phyloP scores from a whole-genome alignment of 2,329 filamentous ascomycete species.

The Penicillium sp. region DNA sequence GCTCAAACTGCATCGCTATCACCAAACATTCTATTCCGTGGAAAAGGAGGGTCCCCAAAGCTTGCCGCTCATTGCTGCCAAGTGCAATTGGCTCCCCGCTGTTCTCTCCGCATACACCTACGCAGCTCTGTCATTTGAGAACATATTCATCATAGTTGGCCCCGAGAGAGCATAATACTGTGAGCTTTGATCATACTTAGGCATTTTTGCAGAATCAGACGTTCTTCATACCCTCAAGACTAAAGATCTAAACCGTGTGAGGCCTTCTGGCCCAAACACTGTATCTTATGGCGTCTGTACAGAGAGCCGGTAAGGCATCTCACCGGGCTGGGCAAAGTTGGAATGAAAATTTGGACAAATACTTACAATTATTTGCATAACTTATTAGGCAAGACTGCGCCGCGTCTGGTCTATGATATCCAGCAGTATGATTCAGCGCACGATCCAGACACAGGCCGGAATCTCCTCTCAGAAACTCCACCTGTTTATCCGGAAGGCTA shows the following conservation, averaged over 20 bases:
- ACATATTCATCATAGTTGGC: conserved; percentile 3
- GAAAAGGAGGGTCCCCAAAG: conserved; percentile 9
- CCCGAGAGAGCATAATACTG: background rate
- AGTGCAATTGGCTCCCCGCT: conserved; percentile 30
- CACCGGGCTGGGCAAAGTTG: background rate
- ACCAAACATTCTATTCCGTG: background rate
- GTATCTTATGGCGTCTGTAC: conserved; percentile 33
- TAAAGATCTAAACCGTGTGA: background rate
- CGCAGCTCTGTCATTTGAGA: conserved; percentile 12
- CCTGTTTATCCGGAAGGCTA: conserved; percentile 48
- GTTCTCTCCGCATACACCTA: conserved; percentile 19
- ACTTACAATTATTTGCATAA: background rate
- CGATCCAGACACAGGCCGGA: conserved; percentile 46
- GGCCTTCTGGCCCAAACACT: conserved; percentile 5
- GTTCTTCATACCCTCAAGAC: background rate
- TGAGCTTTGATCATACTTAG: background rate
- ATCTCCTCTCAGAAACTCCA: conserved; percentile 59
- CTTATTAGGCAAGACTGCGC: conserved; percentile 51
- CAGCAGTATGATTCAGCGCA: conserved; percentile 47
- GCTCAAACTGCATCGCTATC: background rate
- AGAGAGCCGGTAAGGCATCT: conserved; percentile 34
- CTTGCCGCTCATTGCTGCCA: conserved; percentile 25
- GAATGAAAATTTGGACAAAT: conserved; percentile 3
- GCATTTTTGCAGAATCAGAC: background rate
- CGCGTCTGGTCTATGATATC: conserved; percentile 49